A percentile compares a stretch with the other conserved stretches of the same genome.
These are phyloP conservation scores for Prinsepia uniflora DNA, from an alignment of 306 rosid genomes.

Conservation along the genomic window DNA sequence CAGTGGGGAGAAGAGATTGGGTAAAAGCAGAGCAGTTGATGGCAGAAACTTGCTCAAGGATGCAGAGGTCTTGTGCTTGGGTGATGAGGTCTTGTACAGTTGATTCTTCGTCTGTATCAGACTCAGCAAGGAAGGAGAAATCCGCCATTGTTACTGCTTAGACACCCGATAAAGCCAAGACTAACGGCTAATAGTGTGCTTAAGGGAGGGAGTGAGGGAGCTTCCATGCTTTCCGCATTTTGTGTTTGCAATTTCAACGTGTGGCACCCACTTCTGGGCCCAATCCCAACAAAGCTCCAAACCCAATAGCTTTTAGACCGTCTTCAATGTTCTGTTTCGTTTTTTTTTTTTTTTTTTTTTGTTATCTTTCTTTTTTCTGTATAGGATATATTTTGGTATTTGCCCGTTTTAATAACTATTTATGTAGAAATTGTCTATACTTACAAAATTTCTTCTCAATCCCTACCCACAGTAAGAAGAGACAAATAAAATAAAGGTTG, in stretches of 20 bases:
- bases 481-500: too few relatives aligned
- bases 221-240: neutral
- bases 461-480: too few relatives aligned
- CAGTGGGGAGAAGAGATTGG: slow-evolving; percentile 50
- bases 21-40: slow-evolving; percentile 67
- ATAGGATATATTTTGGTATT: too few relatives aligned
- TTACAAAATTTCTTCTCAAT: too few relatives aligned
- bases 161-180: neutral
- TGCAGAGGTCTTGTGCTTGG: slow-evolving; percentile 57
- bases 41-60: slow-evolving; percentile 70
- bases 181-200: neutral
- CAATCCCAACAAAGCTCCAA: too few relatives aligned
- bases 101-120: slow-evolving; percentile 63
- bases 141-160: slow-evolving; percentile 42
- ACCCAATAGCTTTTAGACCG: too few relatives aligned
- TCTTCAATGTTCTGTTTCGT: too few relatives aligned
- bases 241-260: neutral
- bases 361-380: too few relatives aligned
- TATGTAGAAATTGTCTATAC: too few relatives aligned
- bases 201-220: neutral
- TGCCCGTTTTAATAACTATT: too few relatives aligned
- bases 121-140: slow-evolving; percentile 32
- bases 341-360: too few relatives aligned
- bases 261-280: neutral
- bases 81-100: slow-evolving; percentile 64